Evolutionary conservation across 495 filamentous ascomycete species (phyloP), one percentile per base, ranked within the genome.

Genomic region (Tuber melanosporum): DNA sequence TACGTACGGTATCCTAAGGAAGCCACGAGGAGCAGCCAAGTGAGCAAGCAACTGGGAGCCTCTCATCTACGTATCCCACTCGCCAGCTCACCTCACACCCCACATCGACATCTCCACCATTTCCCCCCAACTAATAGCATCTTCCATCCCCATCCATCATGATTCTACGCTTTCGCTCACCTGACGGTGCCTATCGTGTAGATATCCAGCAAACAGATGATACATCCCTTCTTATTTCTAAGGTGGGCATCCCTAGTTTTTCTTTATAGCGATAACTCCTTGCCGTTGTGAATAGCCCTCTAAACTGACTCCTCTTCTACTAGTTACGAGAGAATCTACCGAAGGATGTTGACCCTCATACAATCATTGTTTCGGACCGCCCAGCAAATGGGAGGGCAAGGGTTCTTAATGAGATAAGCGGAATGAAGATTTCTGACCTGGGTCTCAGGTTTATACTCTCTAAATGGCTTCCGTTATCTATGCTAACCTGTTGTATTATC

Each of bases 351-450:
- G 91, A 96, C 78, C 88, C 93, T 12, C 87, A 88, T 71, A 92
- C 90, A 71, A 90, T 98, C 73, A 87, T 87, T 76, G 87, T 98
- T 79, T 95, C 94, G 26, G 95, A 95, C 84, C 89, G 89, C 73
- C 93, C 92, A 3, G 89, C 88, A 52, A 91, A 90, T 72, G 93
- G 91, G 19, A 91, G 97, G 76, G 88, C 91, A 26, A 91, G 93
- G 82, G 85, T 87, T 36, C 83, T 99, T 71, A 87, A 84, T 32
- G 89, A 91, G 57, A 88, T 99, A 49, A 80, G 74, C 26, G 78
- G 78, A 70, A 73, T 71, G 32, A 73, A 41, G 62, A 80, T 70
- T 86, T 88, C 72, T 88, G 87, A 52, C 88, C 92, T 80, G 87
- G 90, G 74, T 87, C 98, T 79, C 85, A 89, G 45, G 87, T 89